Percentiles rank a stretch among this genome's conserved stretches.
Evolutionary conservation across 257 asterid species (phyloP).

Genomic region (Ajuga chamaepitys): DNA sequence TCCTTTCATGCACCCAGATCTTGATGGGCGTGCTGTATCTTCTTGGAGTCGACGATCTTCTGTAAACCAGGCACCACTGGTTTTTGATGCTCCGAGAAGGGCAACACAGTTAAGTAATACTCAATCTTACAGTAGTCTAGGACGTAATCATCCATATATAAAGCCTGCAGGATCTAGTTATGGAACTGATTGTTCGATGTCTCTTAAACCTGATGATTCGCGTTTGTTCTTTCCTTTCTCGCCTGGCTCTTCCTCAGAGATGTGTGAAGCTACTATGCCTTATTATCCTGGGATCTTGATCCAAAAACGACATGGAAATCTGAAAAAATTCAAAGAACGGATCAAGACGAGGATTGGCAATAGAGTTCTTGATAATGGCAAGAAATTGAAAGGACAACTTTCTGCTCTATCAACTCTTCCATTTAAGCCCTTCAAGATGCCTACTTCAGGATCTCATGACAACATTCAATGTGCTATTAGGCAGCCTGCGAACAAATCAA

Average conservation of each 20-base stretch:
- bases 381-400: slow-evolving; percentile 26
- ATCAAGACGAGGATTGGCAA: slow-evolving; percentile 12
- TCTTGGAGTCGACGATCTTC: slow-evolving; percentile 34
- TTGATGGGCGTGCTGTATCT: slow-evolving; percentile 24
- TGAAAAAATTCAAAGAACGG: slow-evolving; percentile 18
- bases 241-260: slow-evolving; percentile 19
- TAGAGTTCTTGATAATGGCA: slow-evolving; percentile 20
- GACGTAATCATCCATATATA: slow-evolving; percentile 19
- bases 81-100: slow-evolving; percentile 23
- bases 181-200: slow-evolving; percentile 18
- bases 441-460: slow-evolving; percentile 26
- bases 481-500: slow-evolving; percentile 15
- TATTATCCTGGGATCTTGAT: slow-evolving; percentile 18
- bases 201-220: slow-evolving; percentile 22
- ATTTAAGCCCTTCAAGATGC: slow-evolving; percentile 27
- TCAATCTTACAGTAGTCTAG: slow-evolving; percentile 17
- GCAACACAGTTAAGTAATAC: slow-evolving; percentile 16
- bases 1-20: slow-evolving; percentile 44
- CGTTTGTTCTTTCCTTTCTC: slow-evolving; percentile 10
- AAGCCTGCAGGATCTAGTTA: slow-evolving; percentile 20
- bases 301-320: slow-evolving; percentile 22
- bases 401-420: slow-evolving; percentile 26
- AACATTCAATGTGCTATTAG: slow-evolving; percentile 13
- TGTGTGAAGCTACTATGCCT: slow-evolving; percentile 20
- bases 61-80: slow-evolving; percentile 20